A percentile compares a stretch with the other conserved stretches of the same genome.
phyloP scores from a whole-genome alignment of 495 filamentous ascomycete genomes.

The Lophiostoma macrostomum region DNA sequence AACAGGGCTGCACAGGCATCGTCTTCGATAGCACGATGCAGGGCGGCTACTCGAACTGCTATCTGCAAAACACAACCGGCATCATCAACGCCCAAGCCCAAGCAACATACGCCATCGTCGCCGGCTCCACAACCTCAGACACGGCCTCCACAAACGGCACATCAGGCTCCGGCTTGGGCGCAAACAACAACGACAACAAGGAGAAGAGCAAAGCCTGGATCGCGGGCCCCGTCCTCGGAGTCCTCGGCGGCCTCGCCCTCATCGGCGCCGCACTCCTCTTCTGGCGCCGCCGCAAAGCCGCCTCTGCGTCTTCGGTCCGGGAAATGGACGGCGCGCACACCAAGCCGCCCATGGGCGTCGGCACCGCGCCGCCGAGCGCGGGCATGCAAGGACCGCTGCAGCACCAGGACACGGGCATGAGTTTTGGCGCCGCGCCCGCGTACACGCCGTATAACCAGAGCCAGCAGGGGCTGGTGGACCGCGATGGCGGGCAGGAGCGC shows the following conservation, averaged over 20 bases:
- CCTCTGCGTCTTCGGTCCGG: neutral
- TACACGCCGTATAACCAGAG: neutral
- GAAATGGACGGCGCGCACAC: too few species aligned
- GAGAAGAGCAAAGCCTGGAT: constrained; percentile 25
- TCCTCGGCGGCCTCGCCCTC: constrained; percentile 6
- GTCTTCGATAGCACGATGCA: constrained; percentile 18
- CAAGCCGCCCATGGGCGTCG: too few species aligned
- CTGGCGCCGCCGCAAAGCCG: constrained; percentile 8
- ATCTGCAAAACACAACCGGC: constrained; percentile 23
- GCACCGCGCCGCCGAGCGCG: too few species aligned
- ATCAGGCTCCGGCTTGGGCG: neutral
- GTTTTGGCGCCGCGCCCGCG: neutral
- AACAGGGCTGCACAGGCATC: constrained; percentile 16
- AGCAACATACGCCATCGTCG: constrained; percentile 15
- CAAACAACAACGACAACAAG: neutral
- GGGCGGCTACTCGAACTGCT: constrained; percentile 29
- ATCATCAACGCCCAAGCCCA: constrained; percentile 3
- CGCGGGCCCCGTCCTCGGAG: constrained; percentile 28
- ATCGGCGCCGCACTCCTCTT: constrained; percentile 18
- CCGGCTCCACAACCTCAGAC: constrained; percentile 5
- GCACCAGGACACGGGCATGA: too few species aligned
- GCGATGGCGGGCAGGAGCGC: too few species aligned
- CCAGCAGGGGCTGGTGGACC: too few species aligned
- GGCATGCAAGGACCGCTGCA: too few species aligned
- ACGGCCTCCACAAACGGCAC: neutral